phyloP scores from a whole-genome alignment of 371 early-diverging fungal species.

The Thermomucor indicae-seudaticae region DNA sequence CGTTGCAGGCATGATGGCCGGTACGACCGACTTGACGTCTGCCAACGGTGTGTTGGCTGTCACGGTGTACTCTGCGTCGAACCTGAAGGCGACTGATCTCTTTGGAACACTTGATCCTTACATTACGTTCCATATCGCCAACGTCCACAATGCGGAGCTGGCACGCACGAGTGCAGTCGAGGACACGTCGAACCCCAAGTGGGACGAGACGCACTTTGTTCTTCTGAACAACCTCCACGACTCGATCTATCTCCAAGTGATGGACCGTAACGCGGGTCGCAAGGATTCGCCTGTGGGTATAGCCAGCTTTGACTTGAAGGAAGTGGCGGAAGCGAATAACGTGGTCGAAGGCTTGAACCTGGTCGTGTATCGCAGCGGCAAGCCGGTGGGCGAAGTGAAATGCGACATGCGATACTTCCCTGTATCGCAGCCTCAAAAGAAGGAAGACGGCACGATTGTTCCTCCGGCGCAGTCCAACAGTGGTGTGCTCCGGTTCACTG shows the following conservation, averaged over 20 bases:
- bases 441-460: conserved; percentile 44
- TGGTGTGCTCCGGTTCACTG: conserved; percentile 50
- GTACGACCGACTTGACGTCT: conserved; percentile 45
- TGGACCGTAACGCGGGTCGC: conserved; percentile 42
- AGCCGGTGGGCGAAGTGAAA: conserved; percentile 42
- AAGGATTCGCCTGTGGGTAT: conserved; percentile 43
- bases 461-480: conserved; percentile 42
- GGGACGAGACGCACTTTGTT: conserved; percentile 42
- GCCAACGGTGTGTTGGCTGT: conserved; percentile 85
- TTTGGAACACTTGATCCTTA: conserved; percentile 90
- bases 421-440: conserved; percentile 27
- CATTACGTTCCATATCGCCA: conserved; percentile 65
- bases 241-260: conserved; percentile 30
- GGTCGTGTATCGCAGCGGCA: conserved; percentile 36
- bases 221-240: conserved; percentile 37
- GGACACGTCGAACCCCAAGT: conserved; percentile 50
- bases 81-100: conserved; percentile 78
- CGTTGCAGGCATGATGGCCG: conserved; percentile 81
- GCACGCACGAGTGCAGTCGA: conserved; percentile 54
- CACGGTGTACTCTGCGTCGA: conserved; percentile 72
- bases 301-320: conserved; percentile 50
- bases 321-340: conserved; percentile 44
- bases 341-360: conserved; percentile 31
- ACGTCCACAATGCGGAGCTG: conserved; percentile 54
- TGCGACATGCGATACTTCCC: conserved; percentile 42